A percentile compares a stretch with the other conserved stretches of the same genome.
Evolutionary conservation across 768 basidiomycete species (phyloP).

Genomic region (Pleurotus platypus): DNA sequence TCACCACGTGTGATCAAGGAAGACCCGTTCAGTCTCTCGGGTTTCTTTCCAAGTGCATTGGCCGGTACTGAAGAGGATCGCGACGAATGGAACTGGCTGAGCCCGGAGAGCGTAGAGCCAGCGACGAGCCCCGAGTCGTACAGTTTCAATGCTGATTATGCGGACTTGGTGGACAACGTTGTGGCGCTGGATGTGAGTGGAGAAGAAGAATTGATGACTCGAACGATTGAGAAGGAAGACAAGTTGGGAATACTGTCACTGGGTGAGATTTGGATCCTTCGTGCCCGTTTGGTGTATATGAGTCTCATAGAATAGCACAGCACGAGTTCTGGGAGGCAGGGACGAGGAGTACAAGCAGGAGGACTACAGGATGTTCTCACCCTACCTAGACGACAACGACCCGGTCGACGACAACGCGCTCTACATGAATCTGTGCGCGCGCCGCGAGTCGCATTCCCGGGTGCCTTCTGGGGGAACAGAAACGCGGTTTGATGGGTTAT

Average conservation of each 20-base stretch:
- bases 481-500: conserved; percentile 8
- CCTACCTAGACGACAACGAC: conserved; percentile 27
- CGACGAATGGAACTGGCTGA: conserved; percentile 40
- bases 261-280: conserved; percentile 23
- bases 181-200: conserved; percentile 8
- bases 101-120: conserved; percentile 21
- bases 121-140: conserved; percentile 2
- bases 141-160: conserved; percentile 12
- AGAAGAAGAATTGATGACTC: conserved; percentile 27
- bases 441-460: conserved; percentile 15
- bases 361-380: conserved; percentile 27
- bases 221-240: conserved; percentile 40
- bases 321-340: conserved; percentile 2
- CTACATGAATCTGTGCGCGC: conserved; percentile 26
- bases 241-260: conserved; percentile 46
- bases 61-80: conserved; percentile 15
- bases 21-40: conserved; percentile 46
- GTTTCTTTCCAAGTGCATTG: conserved; percentile 41
- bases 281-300: too few relatives aligned
- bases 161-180: conserved; percentile 8
- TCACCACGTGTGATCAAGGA: conserved; percentile 23
- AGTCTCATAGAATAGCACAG: conserved; percentile 7
- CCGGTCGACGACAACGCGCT: conserved; percentile 33
- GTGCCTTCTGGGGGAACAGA: conserved; percentile 1
- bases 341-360: conserved; percentile 11